A percentile compares a stretch with the other conserved stretches of the same genome.
These are phyloP conservation scores for Phaffia rhodozyma DNA, from an alignment of 1,284 basidiomycete genomes.

Conservation along the genomic window DNA sequence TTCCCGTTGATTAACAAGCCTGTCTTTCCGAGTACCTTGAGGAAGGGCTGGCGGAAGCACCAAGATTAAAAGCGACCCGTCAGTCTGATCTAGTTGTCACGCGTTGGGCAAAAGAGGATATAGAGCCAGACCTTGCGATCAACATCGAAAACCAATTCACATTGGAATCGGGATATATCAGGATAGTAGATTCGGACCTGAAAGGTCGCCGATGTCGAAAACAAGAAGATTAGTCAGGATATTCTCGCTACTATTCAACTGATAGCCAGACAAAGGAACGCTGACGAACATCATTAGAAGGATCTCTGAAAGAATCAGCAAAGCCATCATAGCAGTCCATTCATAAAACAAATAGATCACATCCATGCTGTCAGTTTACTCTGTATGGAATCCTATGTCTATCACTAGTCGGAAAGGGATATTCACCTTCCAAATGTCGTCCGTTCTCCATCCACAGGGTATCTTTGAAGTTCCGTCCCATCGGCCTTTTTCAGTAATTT, in stretches of 20 bases:
- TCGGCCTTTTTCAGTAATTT: constrained; percentile 9
- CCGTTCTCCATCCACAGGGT: constrained; percentile 16
- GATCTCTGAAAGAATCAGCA: constrained; percentile 5
- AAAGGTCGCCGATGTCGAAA: neutral
- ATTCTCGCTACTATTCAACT: neutral
- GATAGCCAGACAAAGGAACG: neutral
- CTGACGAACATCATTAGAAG: neutral
- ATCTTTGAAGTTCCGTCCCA: constrained; percentile 11
- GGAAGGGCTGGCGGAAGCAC: neutral
- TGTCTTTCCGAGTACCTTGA: constrained; percentile 8
- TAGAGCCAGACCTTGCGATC: constrained; percentile 5
- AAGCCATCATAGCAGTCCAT: neutral
- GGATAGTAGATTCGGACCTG: constrained; percentile 18
- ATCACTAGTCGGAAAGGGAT: neutral
- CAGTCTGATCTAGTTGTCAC: neutral
- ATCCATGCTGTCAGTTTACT: neutral
- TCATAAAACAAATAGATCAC: neutral
- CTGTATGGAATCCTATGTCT: neutral
- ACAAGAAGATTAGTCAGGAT: neutral
- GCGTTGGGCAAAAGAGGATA: neutral
- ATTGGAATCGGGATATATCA: constrained; percentile 16
- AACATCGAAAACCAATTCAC: constrained; percentile 4
- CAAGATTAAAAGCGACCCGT: neutral
- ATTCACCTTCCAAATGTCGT: constrained; percentile 15
- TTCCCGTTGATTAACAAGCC: constrained; percentile 13